Evolutionary conservation across 2,329 filamentous ascomycete genomes (phyloP).

Genomic region (Teratosphaeria destructans): DNA sequence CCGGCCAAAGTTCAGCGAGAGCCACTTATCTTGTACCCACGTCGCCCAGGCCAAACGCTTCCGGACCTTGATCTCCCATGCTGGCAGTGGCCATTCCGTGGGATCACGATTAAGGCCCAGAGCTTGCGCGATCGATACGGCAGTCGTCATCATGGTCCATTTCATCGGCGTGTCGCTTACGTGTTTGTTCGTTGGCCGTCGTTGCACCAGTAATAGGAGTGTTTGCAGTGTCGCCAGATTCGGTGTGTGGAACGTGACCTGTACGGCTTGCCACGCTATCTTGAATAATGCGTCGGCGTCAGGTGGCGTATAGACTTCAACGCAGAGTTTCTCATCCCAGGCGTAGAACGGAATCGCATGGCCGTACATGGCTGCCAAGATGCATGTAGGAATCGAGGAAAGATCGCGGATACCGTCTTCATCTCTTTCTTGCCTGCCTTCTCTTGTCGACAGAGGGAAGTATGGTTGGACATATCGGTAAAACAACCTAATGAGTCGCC

Average conservation of each 20-base stretch:
- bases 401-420: conserved; percentile 20
- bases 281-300: conserved; percentile 24
- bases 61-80: conserved; percentile 52
- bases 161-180: conserved; percentile 26
- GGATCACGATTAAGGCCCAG: conserved; percentile 53
- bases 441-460: conserved; percentile 33
- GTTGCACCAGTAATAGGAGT: conserved; percentile 23
- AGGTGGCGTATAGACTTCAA: conserved; percentile 25
- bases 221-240: conserved; percentile 23
- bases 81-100: conserved; percentile 50
- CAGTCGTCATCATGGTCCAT: conserved; percentile 23
- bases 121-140: conserved; percentile 47
- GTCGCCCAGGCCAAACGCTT: conserved; percentile 54
- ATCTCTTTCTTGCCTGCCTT: conserved; percentile 24
- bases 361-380: conserved; percentile 34
- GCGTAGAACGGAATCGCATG: conserved; percentile 35
- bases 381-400: conserved; percentile 26
- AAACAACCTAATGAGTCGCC: conserved; percentile 31
- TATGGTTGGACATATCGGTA: conserved; percentile 36
- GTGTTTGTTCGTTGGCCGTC: conserved; percentile 24
- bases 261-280: conserved; percentile 22
- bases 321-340: conserved; percentile 32
- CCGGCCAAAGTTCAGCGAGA: conserved; percentile 46
- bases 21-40: conserved; percentile 57
- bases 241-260: conserved; percentile 22